Percentiles rank a stretch among this genome's conserved stretches.
Conservation (phyloP, 345 rosid species). For the Citrus inodora region DNA sequence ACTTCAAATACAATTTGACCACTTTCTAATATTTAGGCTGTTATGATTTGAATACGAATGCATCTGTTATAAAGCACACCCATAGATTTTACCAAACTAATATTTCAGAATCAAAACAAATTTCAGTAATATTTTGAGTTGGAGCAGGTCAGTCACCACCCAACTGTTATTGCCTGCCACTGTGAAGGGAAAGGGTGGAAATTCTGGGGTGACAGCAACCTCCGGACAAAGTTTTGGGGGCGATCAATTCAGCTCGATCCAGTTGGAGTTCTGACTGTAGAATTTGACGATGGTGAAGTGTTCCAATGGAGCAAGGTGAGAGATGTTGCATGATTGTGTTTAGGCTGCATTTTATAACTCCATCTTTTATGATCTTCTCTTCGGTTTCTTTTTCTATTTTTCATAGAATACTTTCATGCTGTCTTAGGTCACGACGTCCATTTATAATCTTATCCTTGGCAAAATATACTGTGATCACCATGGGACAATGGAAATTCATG, state of each 20-base stretch:
- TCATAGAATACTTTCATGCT: constrained; percentile 14
- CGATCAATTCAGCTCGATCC: constrained; percentile 98
- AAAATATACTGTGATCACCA: constrained; percentile 92
- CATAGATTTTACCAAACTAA: background rate
- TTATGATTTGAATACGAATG: background rate
- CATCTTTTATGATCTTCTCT: constrained; percentile 9
- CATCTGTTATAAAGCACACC: background rate
- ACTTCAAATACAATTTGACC: background rate
- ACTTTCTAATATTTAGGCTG: background rate
- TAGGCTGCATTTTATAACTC: background rate
- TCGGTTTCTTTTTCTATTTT: constrained; percentile 11
- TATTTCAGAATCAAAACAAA: background rate
- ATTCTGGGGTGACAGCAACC: constrained; percentile 95
- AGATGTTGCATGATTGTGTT: background rate
- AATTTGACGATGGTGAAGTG: constrained; percentile 95
- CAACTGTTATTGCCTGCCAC: constrained; percentile 94
- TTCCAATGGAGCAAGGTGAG: constrained; percentile 97
- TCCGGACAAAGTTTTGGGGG: constrained; percentile 95
- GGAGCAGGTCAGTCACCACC: constrained; percentile 96
- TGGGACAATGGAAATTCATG: constrained; percentile 79
- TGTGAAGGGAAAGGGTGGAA: constrained; percentile 99
- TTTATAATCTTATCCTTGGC: constrained; percentile 90
- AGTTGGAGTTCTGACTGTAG: constrained; percentile 72
- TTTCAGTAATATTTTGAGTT: constrained; percentile 15
- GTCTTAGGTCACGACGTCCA: constrained; percentile 79